Percentiles rank a stretch among this genome's conserved stretches.
Evolutionary conservation across 225 moss, liverwort and hornwort genomes (phyloP).

Genomic region (Thuidium tamariscinum): DNA sequence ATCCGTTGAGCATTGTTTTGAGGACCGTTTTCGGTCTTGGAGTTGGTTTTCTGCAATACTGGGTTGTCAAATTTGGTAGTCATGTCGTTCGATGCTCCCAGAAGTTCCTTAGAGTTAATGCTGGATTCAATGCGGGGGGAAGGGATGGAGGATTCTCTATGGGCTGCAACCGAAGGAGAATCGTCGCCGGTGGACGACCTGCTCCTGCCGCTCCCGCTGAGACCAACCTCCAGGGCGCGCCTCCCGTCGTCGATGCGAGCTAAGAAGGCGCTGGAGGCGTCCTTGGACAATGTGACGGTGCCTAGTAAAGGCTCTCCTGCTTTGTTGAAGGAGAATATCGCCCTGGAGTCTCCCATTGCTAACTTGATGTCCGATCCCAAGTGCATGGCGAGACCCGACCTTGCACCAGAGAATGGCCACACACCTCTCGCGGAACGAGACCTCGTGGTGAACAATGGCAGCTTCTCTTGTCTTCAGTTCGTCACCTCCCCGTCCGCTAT

Average conservation of each 20-base stretch:
- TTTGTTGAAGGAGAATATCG: slow-evolving; percentile 27
- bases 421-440: background rate
- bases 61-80: background rate
- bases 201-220: slow-evolving; percentile 48
- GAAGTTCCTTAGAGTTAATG: slow-evolving; percentile 23
- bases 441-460: background rate
- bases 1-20: background rate
- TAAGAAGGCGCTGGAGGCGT: slow-evolving; percentile 44
- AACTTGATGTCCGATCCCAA: slow-evolving; percentile 17
- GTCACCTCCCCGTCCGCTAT: slow-evolving; percentile 2
- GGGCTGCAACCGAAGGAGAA: slow-evolving; percentile 10
- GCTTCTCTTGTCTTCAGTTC: slow-evolving; percentile 5
- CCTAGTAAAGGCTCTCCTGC: background rate
- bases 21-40: background rate
- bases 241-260: slow-evolving; percentile 68
- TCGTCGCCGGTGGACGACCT: slow-evolving; percentile 24
- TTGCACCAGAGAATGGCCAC: background rate
- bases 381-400: background rate
- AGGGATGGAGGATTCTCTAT: slow-evolving; percentile 13
- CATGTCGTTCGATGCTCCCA: background rate
- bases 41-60: background rate
- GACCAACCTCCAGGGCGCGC: slow-evolving; percentile 68
- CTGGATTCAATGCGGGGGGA: slow-evolving; percentile 11
- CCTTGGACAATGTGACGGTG: slow-evolving; percentile 19
- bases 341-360: slow-evolving; percentile 25